A percentile compares a stretch with the other conserved stretches of the same genome.
Conservation (phyloP, 176 grass and related monocot genomes). For the Carex myosuroides region DNA sequence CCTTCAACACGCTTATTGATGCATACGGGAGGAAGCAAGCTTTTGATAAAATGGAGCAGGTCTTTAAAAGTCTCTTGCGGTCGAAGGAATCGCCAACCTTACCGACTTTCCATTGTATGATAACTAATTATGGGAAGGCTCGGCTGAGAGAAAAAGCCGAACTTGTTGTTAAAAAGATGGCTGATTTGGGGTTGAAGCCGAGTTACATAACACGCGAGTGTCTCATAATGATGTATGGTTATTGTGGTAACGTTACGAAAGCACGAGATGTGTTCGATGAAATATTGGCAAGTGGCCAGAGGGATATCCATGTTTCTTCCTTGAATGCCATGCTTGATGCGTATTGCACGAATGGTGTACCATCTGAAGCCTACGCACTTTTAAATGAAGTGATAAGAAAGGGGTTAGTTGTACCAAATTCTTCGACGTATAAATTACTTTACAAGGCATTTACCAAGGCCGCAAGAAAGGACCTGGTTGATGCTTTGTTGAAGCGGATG, state of each 20-base stretch:
- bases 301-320: conserved; percentile 47
- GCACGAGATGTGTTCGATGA: conserved; percentile 70
- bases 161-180: conserved; percentile 59
- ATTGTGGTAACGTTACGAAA: conserved; percentile 57
- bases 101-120: conserved; percentile 93
- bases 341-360: conserved; percentile 80
- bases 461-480: conserved; percentile 54
- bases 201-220: conserved; percentile 84
- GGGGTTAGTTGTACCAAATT: conserved; percentile 35
- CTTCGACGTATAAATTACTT: conserved; percentile 88
- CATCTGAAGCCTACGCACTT: conserved; percentile 59
- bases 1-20: conserved; percentile 93
- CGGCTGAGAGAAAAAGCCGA: conserved; percentile 75
- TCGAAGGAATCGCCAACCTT: conserved; percentile 81
- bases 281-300: conserved; percentile 42
- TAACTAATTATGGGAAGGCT: conserved; percentile 93
- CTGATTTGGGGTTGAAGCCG: conserved; percentile 67
- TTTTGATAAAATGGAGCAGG: conserved; percentile 98
- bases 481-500: conserved; percentile 76
- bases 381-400: conserved; percentile 50
- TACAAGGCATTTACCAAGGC: conserved; percentile 75
- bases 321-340: conserved; percentile 80
- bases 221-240: conserved; percentile 63
- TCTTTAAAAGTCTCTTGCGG: conserved; percentile 75
- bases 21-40: conserved; percentile 68